Base-by-base conservation (phyloP, 441 rosid species). In the Pelargonium fulgidum region DNA sequence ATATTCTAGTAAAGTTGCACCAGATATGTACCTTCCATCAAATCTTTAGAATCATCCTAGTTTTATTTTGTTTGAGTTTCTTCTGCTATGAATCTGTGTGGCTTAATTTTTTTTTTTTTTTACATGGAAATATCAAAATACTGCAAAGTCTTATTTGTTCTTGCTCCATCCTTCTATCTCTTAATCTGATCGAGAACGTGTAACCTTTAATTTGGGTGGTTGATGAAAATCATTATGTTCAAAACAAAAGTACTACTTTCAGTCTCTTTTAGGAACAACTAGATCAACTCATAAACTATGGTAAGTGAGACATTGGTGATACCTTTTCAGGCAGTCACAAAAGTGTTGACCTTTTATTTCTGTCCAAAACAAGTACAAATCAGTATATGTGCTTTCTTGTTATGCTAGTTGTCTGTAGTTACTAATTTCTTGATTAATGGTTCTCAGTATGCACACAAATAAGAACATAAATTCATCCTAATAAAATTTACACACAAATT, bases 41-140 rank as follows among this genome's bases (percentile, higher is more conserved):
- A 77, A 62, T 52, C 59, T 26, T 62, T 19, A 24, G 20, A 17
- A 20, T 17, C 64, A 22, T 29, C 11, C 29, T 59, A 22, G 29
- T 10, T 59, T 22, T 22, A 59, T 59, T 59, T 58, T 14, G 62
- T 48, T 48, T 13, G 5, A 48, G 6, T 48, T 48, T 13, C 16
- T n/a, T 48, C 56, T 48, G n/a, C 56, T 48, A 48, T n/a, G 56
- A 48, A 14, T 48, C 16, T 48, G 56, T 4, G 7, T 48, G n/a
- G 56, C 56, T 48, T 48, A 12, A 48, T 13, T 13, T 47, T 47
- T 44, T 13, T 13, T 47, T 47, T 44, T 44, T 13, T 2, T 48
- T 12, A 48, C 56, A 48, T 48, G 56, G 1, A 48, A 2, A 2
- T 48, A 48, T 48, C 56, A n/a, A 48, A 48, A 13, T 48, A 48